Percentiles rank a stretch among this genome's conserved stretches.
Evolutionary conservation across 2,329 filamentous ascomycete species (phyloP).

Genomic region (Ceratocystis colombiana): DNA sequence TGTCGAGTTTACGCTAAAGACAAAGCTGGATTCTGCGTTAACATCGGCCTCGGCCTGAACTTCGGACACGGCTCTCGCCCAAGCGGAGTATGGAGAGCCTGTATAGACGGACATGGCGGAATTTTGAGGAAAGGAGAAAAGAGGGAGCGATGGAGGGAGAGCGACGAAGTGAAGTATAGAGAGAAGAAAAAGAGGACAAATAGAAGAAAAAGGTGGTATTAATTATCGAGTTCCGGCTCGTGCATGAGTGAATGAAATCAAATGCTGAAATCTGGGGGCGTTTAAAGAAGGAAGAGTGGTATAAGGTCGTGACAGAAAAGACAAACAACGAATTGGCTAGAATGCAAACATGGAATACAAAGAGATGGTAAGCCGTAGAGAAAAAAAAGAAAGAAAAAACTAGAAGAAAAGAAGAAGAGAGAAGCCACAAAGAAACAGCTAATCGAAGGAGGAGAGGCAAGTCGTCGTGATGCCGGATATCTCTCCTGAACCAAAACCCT

Average conservation of each 20-base stretch:
- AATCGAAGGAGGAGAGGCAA: constrained; percentile 5
- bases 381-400: neutral
- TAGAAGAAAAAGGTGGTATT: constrained; percentile 7
- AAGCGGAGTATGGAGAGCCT: constrained; percentile 7
- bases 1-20: constrained; percentile 36
- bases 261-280: neutral
- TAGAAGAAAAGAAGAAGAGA: constrained; percentile 9
- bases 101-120: constrained; percentile 20
- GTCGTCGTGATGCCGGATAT: constrained; percentile 24
- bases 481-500: constrained; percentile 22
- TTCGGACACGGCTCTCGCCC: constrained; percentile 18
- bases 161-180: neutral
- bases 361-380: constrained; percentile 4
- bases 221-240: constrained; percentile 11
- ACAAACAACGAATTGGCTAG: constrained; percentile 15
- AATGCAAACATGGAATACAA: constrained; percentile 15
- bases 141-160: neutral
- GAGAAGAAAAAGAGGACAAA: no score
- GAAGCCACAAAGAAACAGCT: neutral
- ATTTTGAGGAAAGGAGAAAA: neutral
- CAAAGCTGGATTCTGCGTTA: constrained; percentile 26
- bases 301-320: constrained; percentile 1
- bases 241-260: neutral
- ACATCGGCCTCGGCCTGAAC: neutral
- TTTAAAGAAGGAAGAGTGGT: neutral